phyloP scores from a whole-genome alignment of 2,329 filamentous ascomycete species.

The Fonsecaea erecta region DNA sequence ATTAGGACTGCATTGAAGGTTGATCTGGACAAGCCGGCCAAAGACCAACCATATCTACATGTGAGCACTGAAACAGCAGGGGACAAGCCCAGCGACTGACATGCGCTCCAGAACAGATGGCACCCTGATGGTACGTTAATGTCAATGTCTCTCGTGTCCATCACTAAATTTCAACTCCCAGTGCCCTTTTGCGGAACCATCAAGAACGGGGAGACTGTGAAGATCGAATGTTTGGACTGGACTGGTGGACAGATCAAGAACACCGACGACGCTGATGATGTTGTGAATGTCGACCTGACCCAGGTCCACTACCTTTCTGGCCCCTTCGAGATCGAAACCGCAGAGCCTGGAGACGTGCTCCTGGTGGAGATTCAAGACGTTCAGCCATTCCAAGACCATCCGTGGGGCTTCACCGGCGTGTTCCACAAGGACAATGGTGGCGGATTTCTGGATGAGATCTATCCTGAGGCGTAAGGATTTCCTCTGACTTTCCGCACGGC shows the following conservation, averaged over 20 bases:
- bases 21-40: slow-evolving; percentile 71
- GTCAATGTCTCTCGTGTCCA: not conserved
- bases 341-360: slow-evolving; percentile 82
- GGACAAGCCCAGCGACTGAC: not conserved
- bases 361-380: slow-evolving; percentile 92
- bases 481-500: not conserved
- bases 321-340: slow-evolving; percentile 83
- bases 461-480: slow-evolving; percentile 70
- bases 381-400: slow-evolving; percentile 81
- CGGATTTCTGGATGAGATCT: slow-evolving; percentile 85
- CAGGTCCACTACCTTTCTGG: slow-evolving; percentile 86
- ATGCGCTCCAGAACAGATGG: slow-evolving; percentile 75
- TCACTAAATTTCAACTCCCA: slow-evolving; percentile 43
- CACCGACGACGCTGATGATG: slow-evolving; percentile 86
- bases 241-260: slow-evolving; percentile 79
- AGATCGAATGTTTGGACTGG: slow-evolving; percentile 92
- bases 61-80: slow-evolving; percentile 53
- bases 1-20: slow-evolving; percentile 76
- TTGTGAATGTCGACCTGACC: slow-evolving; percentile 82
- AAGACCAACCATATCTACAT: slow-evolving; percentile 71
- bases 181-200: slow-evolving; percentile 76
- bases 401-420: slow-evolving; percentile 88
- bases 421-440: slow-evolving; percentile 83
- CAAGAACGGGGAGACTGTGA: slow-evolving; percentile 82
- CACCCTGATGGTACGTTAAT: slow-evolving; percentile 76